phyloP scores from a whole-genome alignment of 495 filamentous ascomycete species.

The Apiosordaria backusii region DNA sequence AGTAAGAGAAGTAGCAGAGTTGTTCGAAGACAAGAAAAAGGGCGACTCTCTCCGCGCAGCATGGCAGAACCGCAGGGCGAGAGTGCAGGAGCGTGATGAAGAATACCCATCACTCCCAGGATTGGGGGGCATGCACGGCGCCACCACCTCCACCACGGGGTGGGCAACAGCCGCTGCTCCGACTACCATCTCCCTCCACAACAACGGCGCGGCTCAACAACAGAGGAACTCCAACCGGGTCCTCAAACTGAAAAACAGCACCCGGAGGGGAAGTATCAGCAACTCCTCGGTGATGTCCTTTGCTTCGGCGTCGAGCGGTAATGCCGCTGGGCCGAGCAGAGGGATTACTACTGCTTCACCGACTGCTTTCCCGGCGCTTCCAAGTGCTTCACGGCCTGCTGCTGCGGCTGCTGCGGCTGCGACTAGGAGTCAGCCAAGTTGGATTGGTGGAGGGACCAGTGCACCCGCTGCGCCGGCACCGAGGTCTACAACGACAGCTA shows the following conservation, averaged over 20 bases:
- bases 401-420: neutral
- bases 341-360: conserved; percentile 29
- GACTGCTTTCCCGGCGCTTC: conserved; percentile 32
- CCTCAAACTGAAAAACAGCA: conserved; percentile 49
- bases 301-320: conserved; percentile 42
- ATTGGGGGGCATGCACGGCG: conserved; percentile 56
- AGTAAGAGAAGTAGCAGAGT: conserved; percentile 86
- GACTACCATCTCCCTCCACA: conserved; percentile 28
- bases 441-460: conserved; percentile 34
- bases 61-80: conserved; percentile 92
- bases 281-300: conserved; percentile 35
- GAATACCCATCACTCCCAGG: conserved; percentile 90
- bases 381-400: conserved; percentile 16
- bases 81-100: conserved; percentile 60
- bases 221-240: conserved; percentile 40
- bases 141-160: conserved; percentile 44
- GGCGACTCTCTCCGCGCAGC: conserved; percentile 67
- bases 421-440: conserved; percentile 15
- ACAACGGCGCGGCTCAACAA: conserved; percentile 24
- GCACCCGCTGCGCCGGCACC: conserved; percentile 18
- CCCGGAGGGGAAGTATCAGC: conserved; percentile 31
- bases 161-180: conserved; percentile 52
- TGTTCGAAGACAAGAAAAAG: conserved; percentile 81
- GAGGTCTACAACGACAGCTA: neutral
- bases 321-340: conserved; percentile 31